Conservation (phyloP, 2,329 filamentous ascomycete species). For the Ceratocystis diversiconidia region DNA sequence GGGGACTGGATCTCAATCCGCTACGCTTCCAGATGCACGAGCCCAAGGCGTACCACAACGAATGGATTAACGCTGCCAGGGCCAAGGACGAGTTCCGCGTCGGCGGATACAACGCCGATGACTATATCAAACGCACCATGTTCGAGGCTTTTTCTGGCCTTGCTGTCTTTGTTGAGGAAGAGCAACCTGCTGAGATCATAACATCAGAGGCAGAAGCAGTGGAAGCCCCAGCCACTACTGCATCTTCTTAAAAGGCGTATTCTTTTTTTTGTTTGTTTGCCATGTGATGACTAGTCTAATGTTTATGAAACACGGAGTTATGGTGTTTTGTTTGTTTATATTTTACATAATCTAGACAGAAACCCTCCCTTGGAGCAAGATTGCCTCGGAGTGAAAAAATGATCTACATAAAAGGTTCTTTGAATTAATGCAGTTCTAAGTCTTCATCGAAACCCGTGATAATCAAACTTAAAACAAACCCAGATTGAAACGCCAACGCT, state of each 20-base stretch:
- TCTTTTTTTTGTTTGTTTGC: neutral
- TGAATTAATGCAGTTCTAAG: slow-evolving; percentile 8
- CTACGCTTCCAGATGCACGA: slow-evolving; percentile 51
- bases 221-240: neutral
- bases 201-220: neutral
- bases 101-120: slow-evolving; percentile 69
- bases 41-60: slow-evolving; percentile 53
- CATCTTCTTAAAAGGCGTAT: neutral
- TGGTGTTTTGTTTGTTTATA: slow-evolving; percentile 6
- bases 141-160: slow-evolving; percentile 84
- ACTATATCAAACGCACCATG: slow-evolving; percentile 69
- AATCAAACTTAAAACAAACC: slow-evolving; percentile 11
- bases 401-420: neutral
- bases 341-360: neutral
- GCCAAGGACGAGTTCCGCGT: slow-evolving; percentile 53
- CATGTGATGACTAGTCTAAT: slow-evolving; percentile 2
- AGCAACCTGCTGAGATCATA: slow-evolving; percentile 34
- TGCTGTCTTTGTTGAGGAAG: slow-evolving; percentile 74
- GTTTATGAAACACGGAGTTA: slow-evolving; percentile 7
- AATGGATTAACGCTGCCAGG: slow-evolving; percentile 54
- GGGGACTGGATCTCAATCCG: slow-evolving; percentile 53
- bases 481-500: slow-evolving; percentile 14
- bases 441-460: slow-evolving; percentile 2
- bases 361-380: neutral
- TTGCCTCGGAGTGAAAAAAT: neutral